phyloP scores from a whole-genome alignment of 2,329 filamentous ascomycete species.

The Claviceps sp. region DNA sequence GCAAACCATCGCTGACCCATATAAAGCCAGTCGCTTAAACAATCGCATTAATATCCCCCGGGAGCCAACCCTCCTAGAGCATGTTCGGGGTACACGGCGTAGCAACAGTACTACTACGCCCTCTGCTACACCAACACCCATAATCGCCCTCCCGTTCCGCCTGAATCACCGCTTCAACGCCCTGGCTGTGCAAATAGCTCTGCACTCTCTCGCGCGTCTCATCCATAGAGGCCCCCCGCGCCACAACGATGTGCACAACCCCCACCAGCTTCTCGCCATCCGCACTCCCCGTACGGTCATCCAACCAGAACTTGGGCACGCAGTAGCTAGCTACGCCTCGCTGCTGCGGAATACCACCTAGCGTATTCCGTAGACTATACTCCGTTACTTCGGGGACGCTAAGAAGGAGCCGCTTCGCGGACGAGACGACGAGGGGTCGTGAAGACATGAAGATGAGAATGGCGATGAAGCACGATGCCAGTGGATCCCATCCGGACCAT shows the following conservation, averaged over 20 bases:
- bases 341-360: conserved; percentile 71
- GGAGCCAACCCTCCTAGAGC: conserved; percentile 12
- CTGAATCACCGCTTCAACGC: conserved; percentile 75
- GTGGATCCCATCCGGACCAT: conserved; percentile 88
- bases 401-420: conserved; percentile 69
- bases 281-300: conserved; percentile 44
- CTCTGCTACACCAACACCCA: conserved; percentile 42
- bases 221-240: conserved; percentile 58
- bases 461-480: conserved; percentile 88
- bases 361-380: conserved; percentile 72
- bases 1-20: neutral
- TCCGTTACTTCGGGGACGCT: conserved; percentile 76
- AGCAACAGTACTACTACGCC: conserved; percentile 14
- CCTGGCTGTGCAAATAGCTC: conserved; percentile 54
- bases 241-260: conserved; percentile 74
- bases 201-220: conserved; percentile 71
- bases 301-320: conserved; percentile 85
- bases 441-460: conserved; percentile 88
- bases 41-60: neutral
- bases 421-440: conserved; percentile 72
- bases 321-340: conserved; percentile 76
- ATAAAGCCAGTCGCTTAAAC: neutral
- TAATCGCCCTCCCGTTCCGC: conserved; percentile 72
- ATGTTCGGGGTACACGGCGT: conserved; percentile 21
- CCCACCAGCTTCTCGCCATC: conserved; percentile 51